Evolutionary conservation across 108 stramenopile genomes (phyloP).

Genomic region (Pseudonitzschia pungens): DNA sequence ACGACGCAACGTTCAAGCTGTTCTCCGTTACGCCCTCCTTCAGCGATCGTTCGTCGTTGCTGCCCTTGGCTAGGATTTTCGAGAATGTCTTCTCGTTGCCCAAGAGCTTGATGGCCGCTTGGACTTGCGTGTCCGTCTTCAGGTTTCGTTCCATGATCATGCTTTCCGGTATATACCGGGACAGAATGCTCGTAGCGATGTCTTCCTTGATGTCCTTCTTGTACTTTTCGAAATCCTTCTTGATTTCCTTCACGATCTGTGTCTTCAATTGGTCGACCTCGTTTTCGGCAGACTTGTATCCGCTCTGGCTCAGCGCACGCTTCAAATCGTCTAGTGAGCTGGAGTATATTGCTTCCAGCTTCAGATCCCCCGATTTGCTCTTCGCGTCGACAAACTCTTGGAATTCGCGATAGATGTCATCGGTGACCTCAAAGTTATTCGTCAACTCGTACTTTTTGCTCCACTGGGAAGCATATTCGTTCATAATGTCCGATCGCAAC

Average conservation of each 20-base stretch:
- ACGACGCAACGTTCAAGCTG: slow-evolving; percentile 9
- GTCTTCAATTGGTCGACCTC: slow-evolving; percentile 69
- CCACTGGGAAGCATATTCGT: slow-evolving; percentile 89
- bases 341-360: slow-evolving; percentile 73
- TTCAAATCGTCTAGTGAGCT: slow-evolving; percentile 66
- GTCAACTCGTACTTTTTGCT: slow-evolving; percentile 65
- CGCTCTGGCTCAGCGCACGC: slow-evolving; percentile 62
- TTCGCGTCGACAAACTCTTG: slow-evolving; percentile 65
- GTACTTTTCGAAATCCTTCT: slow-evolving; percentile 82
- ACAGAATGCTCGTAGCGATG: slow-evolving; percentile 68
- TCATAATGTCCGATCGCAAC: slow-evolving; percentile 65
- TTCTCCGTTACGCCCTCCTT: not conserved
- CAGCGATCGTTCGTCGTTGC: slow-evolving; percentile 16
- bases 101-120: slow-evolving; percentile 65
- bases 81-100: slow-evolving; percentile 60
- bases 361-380: slow-evolving; percentile 67
- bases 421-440: slow-evolving; percentile 76
- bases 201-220: slow-evolving; percentile 85
- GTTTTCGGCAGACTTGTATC: slow-evolving; percentile 60
- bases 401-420: slow-evolving; percentile 72
- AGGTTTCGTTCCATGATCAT: slow-evolving; percentile 78
- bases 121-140: slow-evolving; percentile 64
- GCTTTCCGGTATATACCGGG: slow-evolving; percentile 82
- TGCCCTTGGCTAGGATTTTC: slow-evolving; percentile 61
- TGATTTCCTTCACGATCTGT: slow-evolving; percentile 67